Evolutionary conservation across 352 stramenopile species (phyloP).

Genomic region (Globisporangium alternatum): DNA sequence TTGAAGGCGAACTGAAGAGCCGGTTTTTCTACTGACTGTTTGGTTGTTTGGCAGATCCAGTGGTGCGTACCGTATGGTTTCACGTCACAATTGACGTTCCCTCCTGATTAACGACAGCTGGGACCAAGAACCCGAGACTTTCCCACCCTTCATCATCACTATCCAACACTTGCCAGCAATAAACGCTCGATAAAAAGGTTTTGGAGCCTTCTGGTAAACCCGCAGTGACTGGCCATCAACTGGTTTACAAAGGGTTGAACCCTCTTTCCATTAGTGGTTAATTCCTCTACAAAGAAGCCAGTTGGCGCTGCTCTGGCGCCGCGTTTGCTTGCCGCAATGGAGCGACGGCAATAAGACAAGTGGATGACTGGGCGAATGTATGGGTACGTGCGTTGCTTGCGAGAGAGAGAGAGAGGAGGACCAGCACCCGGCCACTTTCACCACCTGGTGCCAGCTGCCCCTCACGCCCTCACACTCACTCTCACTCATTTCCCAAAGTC

Average conservation of each 20-base stretch:
- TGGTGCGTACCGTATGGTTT: background rate
- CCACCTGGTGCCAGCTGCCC: background rate
- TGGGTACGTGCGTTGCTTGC: background rate
- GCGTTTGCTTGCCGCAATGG: background rate
- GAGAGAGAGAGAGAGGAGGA: constrained; percentile 1
- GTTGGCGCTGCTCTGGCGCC: constrained; percentile 1
- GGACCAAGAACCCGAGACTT: background rate
- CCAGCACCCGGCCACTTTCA: background rate
- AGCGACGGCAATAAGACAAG: background rate
- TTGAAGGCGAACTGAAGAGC: background rate
- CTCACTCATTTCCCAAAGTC: constrained; percentile 5
- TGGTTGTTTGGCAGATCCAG: background rate
- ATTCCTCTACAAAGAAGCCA: background rate
- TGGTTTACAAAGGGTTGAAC: background rate
- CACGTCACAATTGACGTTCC: background rate
- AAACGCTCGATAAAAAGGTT: no score
- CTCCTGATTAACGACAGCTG: constrained; percentile 9
- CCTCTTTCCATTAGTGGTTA: background rate
- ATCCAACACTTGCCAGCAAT: no score
- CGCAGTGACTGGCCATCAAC: background rate
- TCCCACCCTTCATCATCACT: background rate
- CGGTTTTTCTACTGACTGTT: background rate
- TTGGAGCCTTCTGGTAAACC: no score
- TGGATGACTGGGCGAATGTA: background rate
- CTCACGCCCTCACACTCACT: background rate